Percentiles rank a stretch among this genome's conserved stretches.
Conservation (phyloP, 2,329 filamentous ascomycete genomes). For the Ciborinia camelliae region DNA sequence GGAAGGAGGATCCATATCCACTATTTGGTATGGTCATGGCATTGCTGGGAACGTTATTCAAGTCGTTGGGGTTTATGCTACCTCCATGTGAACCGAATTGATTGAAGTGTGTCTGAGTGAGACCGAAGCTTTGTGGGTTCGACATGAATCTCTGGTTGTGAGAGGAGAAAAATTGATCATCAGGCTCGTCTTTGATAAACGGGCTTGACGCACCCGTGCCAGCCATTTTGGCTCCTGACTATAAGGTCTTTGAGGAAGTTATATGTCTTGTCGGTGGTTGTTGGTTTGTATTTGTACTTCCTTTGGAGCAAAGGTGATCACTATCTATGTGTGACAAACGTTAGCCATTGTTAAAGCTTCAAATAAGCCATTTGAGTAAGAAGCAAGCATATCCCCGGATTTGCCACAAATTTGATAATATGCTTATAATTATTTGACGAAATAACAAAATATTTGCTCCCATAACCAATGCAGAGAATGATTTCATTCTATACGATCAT, state of each 20-base stretch:
- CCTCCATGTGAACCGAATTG: slow-evolving; percentile 43
- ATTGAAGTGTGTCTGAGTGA: slow-evolving; percentile 47
- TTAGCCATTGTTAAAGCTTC: slow-evolving; percentile 27
- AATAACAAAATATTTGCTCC: background rate
- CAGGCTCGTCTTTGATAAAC: slow-evolving; percentile 66
- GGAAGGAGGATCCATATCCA: slow-evolving; percentile 54
- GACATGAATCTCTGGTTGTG: slow-evolving; percentile 36
- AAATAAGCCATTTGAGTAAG: slow-evolving; percentile 26
- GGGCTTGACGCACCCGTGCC: slow-evolving; percentile 44
- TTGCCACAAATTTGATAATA: background rate
- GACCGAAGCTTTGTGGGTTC: slow-evolving; percentile 37
- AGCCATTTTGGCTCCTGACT: slow-evolving; percentile 35
- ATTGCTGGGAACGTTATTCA: slow-evolving; percentile 67
- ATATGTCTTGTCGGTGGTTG: slow-evolving; percentile 22
- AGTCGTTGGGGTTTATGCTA: slow-evolving; percentile 79
- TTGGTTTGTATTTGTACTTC: slow-evolving; percentile 25
- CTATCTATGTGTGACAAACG: slow-evolving; percentile 33
- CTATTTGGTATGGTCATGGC: slow-evolving; percentile 47
- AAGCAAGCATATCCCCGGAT: slow-evolving; percentile 18
- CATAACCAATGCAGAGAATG: slow-evolving; percentile 3
- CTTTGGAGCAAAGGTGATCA: slow-evolving; percentile 22
- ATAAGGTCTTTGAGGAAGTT: slow-evolving; percentile 20
- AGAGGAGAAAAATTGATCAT: slow-evolving; percentile 53
- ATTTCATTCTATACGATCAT: slow-evolving; percentile 9
- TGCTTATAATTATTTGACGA: slow-evolving; percentile 1